Base-by-base conservation (phyloP, 441 rosid genomes). In the Omphalea diandra region DNA sequence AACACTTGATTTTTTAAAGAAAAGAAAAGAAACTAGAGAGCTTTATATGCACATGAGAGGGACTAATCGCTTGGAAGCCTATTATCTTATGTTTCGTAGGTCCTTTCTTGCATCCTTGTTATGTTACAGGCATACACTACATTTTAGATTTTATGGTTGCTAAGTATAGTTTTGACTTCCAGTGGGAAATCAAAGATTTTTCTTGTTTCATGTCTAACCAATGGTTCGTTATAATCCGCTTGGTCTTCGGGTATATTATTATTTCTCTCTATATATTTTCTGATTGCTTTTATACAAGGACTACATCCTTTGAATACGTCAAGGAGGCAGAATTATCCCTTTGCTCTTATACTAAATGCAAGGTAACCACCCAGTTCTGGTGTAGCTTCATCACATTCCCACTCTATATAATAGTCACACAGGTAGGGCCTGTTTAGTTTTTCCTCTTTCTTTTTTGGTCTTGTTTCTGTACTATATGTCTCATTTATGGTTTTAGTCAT, bases 341-440 rank as follows among this genome's bases (percentile, higher is more conserved):
- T n/a, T n/a, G n/a, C n/a, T n/a, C n/a, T n/a, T n/a, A n/a, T n/a
- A n/a, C n/a, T 7, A 33, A 1, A 17, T 83, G 74, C 85, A 88
- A 90, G 77, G 75, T 82, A 36, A 55, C 75, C 62, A 41, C 87
- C 7, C 94, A 88, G 67, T 81, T 81, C 73, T 88, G 94, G 94
- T 86, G 89, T 50, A 88, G 94, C 82, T 85, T 71, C 35, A 71
- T 88, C 58, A 88, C 94, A 59, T 86, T 88, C 76, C 94, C 94
- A 9, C 88, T 86, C 57, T 88, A 86, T 29, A 71, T 88, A 53
- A 81, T 88, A 52, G 73, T 88, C 27, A 81, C 89, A 20, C 89
- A 86, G 89, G 93, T 82, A 63, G 20, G 53, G 36, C 12, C 29
- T 43, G 46, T n/a, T 63, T 41, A 47, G 7, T 29, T 53, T 14